A percentile compares a stretch with the other conserved stretches of the same genome.
phyloP scores from a whole-genome alignment of 2,329 filamentous ascomycete genomes.

The Claviceps africana region DNA sequence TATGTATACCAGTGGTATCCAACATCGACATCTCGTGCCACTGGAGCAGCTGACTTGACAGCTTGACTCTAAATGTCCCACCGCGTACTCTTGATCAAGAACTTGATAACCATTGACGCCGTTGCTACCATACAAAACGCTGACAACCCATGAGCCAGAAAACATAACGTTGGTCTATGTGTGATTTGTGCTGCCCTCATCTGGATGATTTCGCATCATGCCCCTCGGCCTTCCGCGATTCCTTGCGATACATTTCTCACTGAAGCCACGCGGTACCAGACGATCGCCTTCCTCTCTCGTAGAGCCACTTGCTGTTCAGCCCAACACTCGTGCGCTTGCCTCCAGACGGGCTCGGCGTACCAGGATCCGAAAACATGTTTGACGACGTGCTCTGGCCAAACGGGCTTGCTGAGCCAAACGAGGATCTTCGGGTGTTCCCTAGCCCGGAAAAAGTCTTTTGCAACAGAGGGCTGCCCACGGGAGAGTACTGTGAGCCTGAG shows the following conservation, averaged over 20 bases:
- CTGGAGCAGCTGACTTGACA: background rate
- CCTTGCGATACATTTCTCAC: conserved; percentile 5
- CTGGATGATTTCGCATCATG: background rate
- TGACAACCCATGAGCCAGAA: background rate
- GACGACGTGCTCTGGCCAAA: conserved; percentile 34
- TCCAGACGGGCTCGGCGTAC: conserved; percentile 53
- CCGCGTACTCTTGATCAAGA: background rate
- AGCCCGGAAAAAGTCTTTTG: conserved; percentile 49
- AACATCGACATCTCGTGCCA: too few species aligned
- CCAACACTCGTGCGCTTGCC: conserved; percentile 60
- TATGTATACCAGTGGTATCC: too few species aligned
- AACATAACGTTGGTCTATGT: background rate
- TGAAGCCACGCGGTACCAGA: conserved; percentile 29
- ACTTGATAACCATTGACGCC: background rate
- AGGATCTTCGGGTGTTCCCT: conserved; percentile 40
- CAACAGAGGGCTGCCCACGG: conserved; percentile 40
- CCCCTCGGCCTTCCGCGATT: background rate
- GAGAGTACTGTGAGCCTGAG: conserved; percentile 33
- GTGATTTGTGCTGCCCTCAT: background rate
- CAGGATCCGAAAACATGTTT: conserved; percentile 42
- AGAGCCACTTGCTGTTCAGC: conserved; percentile 88
- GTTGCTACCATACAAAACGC: background rate
- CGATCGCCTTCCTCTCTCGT: conserved; percentile 60
- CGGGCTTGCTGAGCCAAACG: conserved; percentile 44
- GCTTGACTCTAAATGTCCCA: background rate